These are phyloP conservation scores for Botryotinia calthae DNA, from an alignment of 2,329 filamentous ascomycete species.

Conservation along the genomic window DNA sequence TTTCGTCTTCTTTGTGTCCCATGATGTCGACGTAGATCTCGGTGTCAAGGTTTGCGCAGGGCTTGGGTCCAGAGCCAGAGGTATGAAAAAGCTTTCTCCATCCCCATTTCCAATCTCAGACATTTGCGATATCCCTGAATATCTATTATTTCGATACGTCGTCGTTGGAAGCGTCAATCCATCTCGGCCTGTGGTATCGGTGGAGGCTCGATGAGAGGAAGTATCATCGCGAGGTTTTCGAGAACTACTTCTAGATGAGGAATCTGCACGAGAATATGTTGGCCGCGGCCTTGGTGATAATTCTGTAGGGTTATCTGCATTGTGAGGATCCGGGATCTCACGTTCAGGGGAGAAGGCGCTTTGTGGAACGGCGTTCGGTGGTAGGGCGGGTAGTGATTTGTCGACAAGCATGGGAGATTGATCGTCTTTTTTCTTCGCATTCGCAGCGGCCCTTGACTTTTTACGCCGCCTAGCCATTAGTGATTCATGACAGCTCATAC, in stretches of 20 bases:
- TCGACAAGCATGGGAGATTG: slow-evolving; percentile 70
- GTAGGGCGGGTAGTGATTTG: slow-evolving; percentile 89
- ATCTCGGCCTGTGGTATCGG: slow-evolving; percentile 48
- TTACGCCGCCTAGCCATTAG: slow-evolving; percentile 91
- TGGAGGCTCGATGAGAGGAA: slow-evolving; percentile 53
- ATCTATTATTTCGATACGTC: slow-evolving; percentile 74
- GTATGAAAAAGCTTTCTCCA: slow-evolving; percentile 65
- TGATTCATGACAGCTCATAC: slow-evolving; percentile 97
- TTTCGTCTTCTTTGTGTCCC: slow-evolving; percentile 42
- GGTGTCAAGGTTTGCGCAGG: slow-evolving; percentile 54
- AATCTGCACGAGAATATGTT: slow-evolving; percentile 51
- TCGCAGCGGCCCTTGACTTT: slow-evolving; percentile 67
- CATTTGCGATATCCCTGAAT: slow-evolving; percentile 63
- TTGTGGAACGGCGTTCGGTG: slow-evolving; percentile 66
- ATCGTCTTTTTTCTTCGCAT: slow-evolving; percentile 63
- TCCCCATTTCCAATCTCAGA: slow-evolving; percentile 44
- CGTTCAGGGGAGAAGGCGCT: slow-evolving; percentile 57
- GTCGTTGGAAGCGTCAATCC: slow-evolving; percentile 70
- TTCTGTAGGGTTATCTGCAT: slow-evolving; percentile 67
- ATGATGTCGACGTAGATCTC: slow-evolving; percentile 50
- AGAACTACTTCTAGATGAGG: slow-evolving; percentile 55
- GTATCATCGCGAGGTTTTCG: slow-evolving; percentile 41
- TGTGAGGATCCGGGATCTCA: slow-evolving; percentile 56
- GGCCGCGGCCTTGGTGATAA: slow-evolving; percentile 61
- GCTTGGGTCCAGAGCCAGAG: slow-evolving; percentile 70